Evolutionary conservation across 1,284 basidiomycete genomes (phyloP).

Genomic region (Cryptococcus depauperatus): DNA sequence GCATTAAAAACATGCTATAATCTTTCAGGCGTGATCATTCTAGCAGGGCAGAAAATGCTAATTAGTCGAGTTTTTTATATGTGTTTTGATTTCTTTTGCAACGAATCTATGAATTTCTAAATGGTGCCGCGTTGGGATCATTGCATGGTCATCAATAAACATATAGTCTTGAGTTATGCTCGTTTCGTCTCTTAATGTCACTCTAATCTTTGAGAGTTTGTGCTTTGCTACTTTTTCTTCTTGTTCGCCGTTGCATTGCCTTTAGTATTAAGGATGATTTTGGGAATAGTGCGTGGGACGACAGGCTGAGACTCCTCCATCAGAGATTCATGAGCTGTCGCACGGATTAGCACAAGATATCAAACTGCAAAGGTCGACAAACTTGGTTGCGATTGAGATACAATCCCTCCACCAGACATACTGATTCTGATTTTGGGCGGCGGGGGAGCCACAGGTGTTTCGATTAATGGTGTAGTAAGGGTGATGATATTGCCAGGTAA

Average conservation of each 20-base stretch:
- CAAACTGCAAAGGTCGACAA: neutral
- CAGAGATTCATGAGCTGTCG: conserved; percentile 23
- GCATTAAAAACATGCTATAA: too few species aligned
- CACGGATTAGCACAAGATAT: conserved; percentile 1
- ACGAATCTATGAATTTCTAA: too few species aligned
- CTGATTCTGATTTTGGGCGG: conserved; percentile 40
- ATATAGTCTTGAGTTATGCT: too few species aligned
- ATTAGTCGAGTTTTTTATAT: too few species aligned
- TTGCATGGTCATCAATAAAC: too few species aligned
- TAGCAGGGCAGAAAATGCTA: too few species aligned
- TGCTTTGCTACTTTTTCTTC: conserved; percentile 46
- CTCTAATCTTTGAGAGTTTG: too few species aligned
- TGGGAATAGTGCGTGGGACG: conserved; percentile 45
- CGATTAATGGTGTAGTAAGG: conserved; percentile 63
- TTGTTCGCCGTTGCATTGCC: conserved; percentile 14
- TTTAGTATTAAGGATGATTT: conserved; percentile 34
- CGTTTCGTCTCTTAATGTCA: too few species aligned
- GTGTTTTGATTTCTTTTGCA: too few species aligned
- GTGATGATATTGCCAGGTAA: conserved; percentile 81
- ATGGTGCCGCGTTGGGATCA: too few species aligned
- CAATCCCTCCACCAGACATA: conserved; percentile 14
- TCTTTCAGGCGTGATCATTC: too few species aligned
- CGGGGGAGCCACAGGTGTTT: conserved; percentile 50
- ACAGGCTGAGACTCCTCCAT: conserved; percentile 5
- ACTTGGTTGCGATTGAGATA: conserved; percentile 9